phyloP scores from a whole-genome alignment of 768 basidiomycete genomes.

The Termitomyces heimii region DNA sequence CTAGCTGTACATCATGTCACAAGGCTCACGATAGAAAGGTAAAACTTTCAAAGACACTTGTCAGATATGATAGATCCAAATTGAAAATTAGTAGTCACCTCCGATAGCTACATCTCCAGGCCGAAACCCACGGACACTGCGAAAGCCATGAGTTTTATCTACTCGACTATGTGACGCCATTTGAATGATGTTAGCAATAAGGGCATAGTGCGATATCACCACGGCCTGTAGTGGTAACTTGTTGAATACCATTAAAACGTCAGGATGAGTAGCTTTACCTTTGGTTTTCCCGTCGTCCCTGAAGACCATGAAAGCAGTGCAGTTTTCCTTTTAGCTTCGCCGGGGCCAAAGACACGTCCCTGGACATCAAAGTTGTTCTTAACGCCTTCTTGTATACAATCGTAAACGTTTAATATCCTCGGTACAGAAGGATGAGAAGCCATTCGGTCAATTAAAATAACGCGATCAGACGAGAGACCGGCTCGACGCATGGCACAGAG shows the following conservation, averaged over 20 bases:
- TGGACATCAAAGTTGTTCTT: conserved; percentile 23
- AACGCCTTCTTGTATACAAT: conserved; percentile 21
- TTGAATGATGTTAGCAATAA: conserved; percentile 53
- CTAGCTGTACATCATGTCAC: conserved; percentile 25
- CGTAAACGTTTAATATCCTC: conserved; percentile 16
- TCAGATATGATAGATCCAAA: conserved; percentile 7
- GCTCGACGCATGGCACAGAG: conserved; percentile 27
- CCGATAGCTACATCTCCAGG: conserved; percentile 46
- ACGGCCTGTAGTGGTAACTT: conserved; percentile 32
- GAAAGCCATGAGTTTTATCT: conserved; percentile 17
- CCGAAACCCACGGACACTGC: conserved; percentile 27
- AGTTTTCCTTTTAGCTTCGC: conserved; percentile 54
- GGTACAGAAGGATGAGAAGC: not conserved
- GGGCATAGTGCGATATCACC: conserved; percentile 45
- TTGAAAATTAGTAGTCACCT: conserved; percentile 14
- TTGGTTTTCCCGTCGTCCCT: conserved; percentile 64
- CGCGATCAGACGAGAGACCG: conserved; percentile 30
- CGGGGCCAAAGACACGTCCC: conserved; percentile 36
- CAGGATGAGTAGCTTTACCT: conserved; percentile 27
- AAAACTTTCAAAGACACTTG: conserved; percentile 19
- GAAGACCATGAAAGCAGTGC: conserved; percentile 64
- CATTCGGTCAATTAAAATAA: conserved; percentile 31
- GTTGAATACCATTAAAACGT: conserved; percentile 3
- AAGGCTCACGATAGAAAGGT: conserved; percentile 39
- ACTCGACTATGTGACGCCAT: conserved; percentile 36